Conservation (phyloP, 2,329 filamentous ascomycete genomes). For the Pseudocercospora fuligena region DNA sequence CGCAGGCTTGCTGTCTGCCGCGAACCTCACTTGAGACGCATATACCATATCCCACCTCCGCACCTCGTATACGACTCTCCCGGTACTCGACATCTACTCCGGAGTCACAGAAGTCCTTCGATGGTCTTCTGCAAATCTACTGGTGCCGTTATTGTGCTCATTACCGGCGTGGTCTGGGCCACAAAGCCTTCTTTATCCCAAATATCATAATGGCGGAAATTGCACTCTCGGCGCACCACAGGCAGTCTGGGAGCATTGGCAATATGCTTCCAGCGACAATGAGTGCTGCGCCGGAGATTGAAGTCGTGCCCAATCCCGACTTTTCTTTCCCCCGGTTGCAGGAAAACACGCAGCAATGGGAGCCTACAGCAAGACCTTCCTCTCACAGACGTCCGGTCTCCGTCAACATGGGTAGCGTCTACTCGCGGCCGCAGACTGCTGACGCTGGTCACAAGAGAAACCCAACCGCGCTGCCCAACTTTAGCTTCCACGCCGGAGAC, state of each 20-base stretch:
- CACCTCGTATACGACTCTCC: neutral
- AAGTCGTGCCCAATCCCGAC: slow-evolving; percentile 54
- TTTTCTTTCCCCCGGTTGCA: slow-evolving; percentile 54
- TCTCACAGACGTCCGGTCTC: slow-evolving; percentile 38
- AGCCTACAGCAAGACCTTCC: slow-evolving; percentile 12
- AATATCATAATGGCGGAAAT: slow-evolving; percentile 36
- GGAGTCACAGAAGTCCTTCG: neutral
- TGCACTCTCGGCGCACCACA: slow-evolving; percentile 34
- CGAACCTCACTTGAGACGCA: slow-evolving; percentile 5
- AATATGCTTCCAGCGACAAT: slow-evolving; percentile 45
- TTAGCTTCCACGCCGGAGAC: slow-evolving; percentile 55
- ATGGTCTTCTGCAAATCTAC: neutral
- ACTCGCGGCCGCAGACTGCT: slow-evolving; percentile 43
- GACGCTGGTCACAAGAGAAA: slow-evolving; percentile 40
- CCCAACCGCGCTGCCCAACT: slow-evolving; percentile 49
- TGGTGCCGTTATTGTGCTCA: slow-evolving; percentile 1
- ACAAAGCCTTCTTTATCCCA: slow-evolving; percentile 13
- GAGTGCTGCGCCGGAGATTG: slow-evolving; percentile 36
- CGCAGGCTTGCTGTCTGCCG: slow-evolving; percentile 11
- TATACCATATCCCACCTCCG: neutral
- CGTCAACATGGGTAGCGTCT: slow-evolving; percentile 38
- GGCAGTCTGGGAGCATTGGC: slow-evolving; percentile 38
- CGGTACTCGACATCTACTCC: neutral
- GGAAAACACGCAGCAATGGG: slow-evolving; percentile 34
- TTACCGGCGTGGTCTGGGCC: neutral